These are phyloP conservation scores for Quercus cerris DNA, from an alignment of 306 rosid genomes.

Conservation along the genomic window DNA sequence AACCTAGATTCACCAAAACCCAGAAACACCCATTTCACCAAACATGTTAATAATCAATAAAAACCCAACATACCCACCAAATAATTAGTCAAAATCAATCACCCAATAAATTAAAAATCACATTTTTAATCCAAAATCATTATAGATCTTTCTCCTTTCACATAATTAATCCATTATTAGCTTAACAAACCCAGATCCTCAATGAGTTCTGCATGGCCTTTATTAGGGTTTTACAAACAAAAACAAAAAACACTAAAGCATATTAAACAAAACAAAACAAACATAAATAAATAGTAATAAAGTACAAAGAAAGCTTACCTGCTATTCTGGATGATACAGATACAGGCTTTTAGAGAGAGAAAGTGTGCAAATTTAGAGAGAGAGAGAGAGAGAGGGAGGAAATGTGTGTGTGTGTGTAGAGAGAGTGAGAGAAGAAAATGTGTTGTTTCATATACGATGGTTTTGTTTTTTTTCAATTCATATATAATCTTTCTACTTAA, in stretches of 20 bases:
- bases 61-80: not conserved
- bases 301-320: conserved; percentile 44
- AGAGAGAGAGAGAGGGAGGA: conserved; percentile 10
- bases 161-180: not conserved
- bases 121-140: not conserved
- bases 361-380: conserved; percentile 4
- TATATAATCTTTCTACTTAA: not conserved
- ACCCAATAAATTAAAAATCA: not conserved
- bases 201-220: not conserved
- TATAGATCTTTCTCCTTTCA: not conserved
- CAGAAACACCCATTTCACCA: conserved; percentile 6
- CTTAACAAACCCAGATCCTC: conserved; percentile 22
- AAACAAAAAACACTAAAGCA: not conserved
- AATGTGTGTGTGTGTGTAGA: not conserved
- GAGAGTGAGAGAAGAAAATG: conserved; percentile 2
- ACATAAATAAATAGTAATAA: not conserved
- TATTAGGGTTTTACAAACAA: conserved; percentile 40
- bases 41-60: not conserved
- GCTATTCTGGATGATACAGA: conserved; percentile 11
- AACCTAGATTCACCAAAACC: conserved; percentile 50
- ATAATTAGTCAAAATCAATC: conserved; percentile 7
- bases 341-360: conserved; percentile 4
- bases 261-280: not conserved
- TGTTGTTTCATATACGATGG: not conserved
- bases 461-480: not conserved